A percentile compares a stretch with the other conserved stretches of the same genome.
These are phyloP conservation scores for Scheffersomyces titani DNA, from an alignment of 1,139 yeast species.

Conservation along the genomic window DNA sequence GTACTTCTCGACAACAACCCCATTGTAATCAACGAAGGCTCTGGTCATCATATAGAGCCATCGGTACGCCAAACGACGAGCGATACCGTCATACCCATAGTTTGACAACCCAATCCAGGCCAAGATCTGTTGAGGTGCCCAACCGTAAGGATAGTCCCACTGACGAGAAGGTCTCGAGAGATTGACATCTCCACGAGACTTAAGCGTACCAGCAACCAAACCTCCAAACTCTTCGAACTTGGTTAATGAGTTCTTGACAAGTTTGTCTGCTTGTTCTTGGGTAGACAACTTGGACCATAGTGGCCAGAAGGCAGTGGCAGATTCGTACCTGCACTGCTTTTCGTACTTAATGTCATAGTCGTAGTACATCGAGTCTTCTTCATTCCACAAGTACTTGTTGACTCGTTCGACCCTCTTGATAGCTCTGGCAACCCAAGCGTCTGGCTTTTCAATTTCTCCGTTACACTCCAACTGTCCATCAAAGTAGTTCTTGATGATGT, in stretches of 20 bases:
- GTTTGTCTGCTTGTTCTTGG: slow-evolving; percentile 65
- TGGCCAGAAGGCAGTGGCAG: slow-evolving; percentile 93
- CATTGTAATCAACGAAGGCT: slow-evolving; percentile 91
- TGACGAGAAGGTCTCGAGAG: slow-evolving; percentile 81
- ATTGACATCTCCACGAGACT: slow-evolving; percentile 73
- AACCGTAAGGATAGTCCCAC: slow-evolving; percentile 98
- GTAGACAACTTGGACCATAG: slow-evolving; percentile 82
- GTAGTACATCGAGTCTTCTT: slow-evolving; percentile 72
- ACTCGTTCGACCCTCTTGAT: slow-evolving; percentile 54
- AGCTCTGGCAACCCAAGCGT: slow-evolving; percentile 64
- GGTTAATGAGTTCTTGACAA: slow-evolving; percentile 62
- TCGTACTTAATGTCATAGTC: slow-evolving; percentile 74
- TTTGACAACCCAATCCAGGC: slow-evolving; percentile 86
- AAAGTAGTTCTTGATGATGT: slow-evolving; percentile 58
- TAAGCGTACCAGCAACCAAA: slow-evolving; percentile 78
- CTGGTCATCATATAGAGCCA: slow-evolving; percentile 91
- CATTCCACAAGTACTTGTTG: slow-evolving; percentile 83
- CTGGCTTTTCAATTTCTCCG: slow-evolving; percentile 48
- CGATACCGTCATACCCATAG: slow-evolving; percentile 69
- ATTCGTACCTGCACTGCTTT: slow-evolving; percentile 67
- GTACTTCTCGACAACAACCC: slow-evolving; percentile 94
- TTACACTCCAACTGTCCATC: slow-evolving; percentile 45
- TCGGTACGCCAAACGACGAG: slow-evolving; percentile 75
- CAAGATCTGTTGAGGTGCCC: slow-evolving; percentile 98
- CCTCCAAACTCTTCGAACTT: slow-evolving; percentile 90